Base-by-base conservation (phyloP, 768 basidiomycete species). In the Boletellus sp. region DNA sequence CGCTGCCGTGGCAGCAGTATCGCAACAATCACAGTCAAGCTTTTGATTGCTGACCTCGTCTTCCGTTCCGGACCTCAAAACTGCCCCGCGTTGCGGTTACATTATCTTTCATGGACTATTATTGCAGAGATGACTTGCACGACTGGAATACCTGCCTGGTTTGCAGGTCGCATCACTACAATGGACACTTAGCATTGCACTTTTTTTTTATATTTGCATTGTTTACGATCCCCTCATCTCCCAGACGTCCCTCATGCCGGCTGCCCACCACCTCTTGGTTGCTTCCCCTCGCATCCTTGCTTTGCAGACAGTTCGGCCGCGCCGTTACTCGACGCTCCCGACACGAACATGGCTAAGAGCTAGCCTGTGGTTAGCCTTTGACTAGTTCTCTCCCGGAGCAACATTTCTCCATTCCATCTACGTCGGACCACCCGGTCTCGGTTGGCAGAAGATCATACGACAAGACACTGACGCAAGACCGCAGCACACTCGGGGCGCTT, bases 381-480 rank as follows among this genome's bases (percentile, higher is more conserved):
- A 76, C 66, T 67, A 66, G 63, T 42, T 43, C 42, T 58, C 6
- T 47, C 22, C 45, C 49, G 24, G 52, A 65, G 54, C 58, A 50
- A 68, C 69, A 76, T 68, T 47, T 51, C 62, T 72, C 38, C 57
- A 71, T 72, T 72, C 38, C 57, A 71, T 72, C 78, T 80, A 72
- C 72, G 80, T 58, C 73, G 79, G 79, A 74, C 63, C 60, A 64
- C 66, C 64, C 68, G 75, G 76, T 66, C 61, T 58, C 71, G 80
- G 72, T 80, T 62, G 81, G 80, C 71, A 72, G 60, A 67, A 65
- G 68, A 66, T 61, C 54, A n/a, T n/a, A n/a, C 57, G 76, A 76
- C 75, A 77, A 75, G 81, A 81, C 78, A 77, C 70, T 56, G 75
- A 83, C 84, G 72, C 85, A 86, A 83, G 85, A 87, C 83, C 75